Evolutionary conservation across 2,329 filamentous ascomycete species (phyloP), one percentile per base, ranked within the genome.

Genomic region (Microdochium nivale): DNA sequence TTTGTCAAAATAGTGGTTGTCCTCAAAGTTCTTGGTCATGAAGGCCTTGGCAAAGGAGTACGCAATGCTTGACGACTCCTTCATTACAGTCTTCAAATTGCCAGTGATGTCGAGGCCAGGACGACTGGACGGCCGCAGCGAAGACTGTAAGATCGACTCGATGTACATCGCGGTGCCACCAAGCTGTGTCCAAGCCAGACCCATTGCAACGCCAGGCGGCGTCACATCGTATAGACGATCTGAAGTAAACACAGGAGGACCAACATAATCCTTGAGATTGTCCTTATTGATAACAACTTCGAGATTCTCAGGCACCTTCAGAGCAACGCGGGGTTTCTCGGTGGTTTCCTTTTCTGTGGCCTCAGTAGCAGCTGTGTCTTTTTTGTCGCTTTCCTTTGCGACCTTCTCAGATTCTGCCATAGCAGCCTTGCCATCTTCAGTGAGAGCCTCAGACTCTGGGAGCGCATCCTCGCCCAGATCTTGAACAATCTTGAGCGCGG

Each of bases 11-110:
- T 97, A 99, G 66, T 84, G 82, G 70, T 99, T 99, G 53, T 90
- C 84, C 0, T 90, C 85, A 73, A 91, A 99, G 40, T 87, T 74
- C 63, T 83, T 86, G 8, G 87, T 90, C 78, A 97, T 84, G 54
- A 92, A 77, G 1, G 90, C 85, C 73, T 97, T 97, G 62, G 90
- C 86, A 64, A 96, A 99, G 0, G 90, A 95, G 74, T 99, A 97
- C 47, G 94, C 95, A 58, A 99, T 96, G 2, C 83, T 78, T 0
- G 90, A 94, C 2, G 91, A 96, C 71, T 99, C 94, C 72, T 96
- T 97, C 95, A 99, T 99, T 37, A 99, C 94, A 16, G 83, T 82
- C 74, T 96, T 94, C 48, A 99, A 78, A 65, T 97, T 97, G 53
- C 94, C 94, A 0, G 94, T 99, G 54, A 91, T 90, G 64, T 96